Base-by-base conservation (phyloP, 2,329 filamentous ascomycete species). In the Neopestalotiopsis sp. region DNA sequence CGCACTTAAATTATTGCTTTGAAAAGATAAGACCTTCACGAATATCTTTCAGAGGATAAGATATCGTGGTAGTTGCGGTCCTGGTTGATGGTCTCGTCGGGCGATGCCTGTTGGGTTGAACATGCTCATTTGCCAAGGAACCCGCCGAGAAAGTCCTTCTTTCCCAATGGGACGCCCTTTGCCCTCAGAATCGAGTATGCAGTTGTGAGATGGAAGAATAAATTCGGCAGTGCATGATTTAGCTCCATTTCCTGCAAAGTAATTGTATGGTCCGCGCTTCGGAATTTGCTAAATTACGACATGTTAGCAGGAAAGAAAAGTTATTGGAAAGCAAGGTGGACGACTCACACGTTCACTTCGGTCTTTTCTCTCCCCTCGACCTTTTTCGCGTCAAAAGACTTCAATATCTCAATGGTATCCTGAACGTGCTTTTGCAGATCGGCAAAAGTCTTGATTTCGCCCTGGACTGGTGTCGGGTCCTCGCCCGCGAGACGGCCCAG, bases 151-250 rank as follows among this genome's bases (percentile, higher is more conserved):
- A 81, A 91, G 73, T 91, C 87, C 68, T 74, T 65, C 83, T 91
- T 91, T 20, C 89, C 89, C 40, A 92, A 24, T 0, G 82, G 80
- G 42, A 91, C 87, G 1, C 89, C 90, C 79, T 88, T 83, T 73
- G 84, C 85, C 71, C 90, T 82, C 77, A 91, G 73, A 65, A 92
- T 86, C n/a, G 78, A 81, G 79, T 92, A 92, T 4, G 86, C 84
- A 30, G 83, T 88, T 2, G 78, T 82, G n/a, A 86, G 72, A 74
- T 92, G 90, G 78, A 92, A 92, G 80, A 84, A 91, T 72, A 66
- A 34, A 24, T 66, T 66, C 4, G 64, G 64, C 30, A 66, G 13
- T 10, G 32, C 42, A 13, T 66, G 52, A 58, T 24, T 66, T 2
- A 66, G 52, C 5, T 34, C n/a, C 20, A 66, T 32, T 9, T 34